A percentile compares a stretch with the other conserved stretches of the same genome.
Evolutionary conservation across 1,284 basidiomycete species (phyloP).

Genomic region (Microbotryum violaceum): DNA sequence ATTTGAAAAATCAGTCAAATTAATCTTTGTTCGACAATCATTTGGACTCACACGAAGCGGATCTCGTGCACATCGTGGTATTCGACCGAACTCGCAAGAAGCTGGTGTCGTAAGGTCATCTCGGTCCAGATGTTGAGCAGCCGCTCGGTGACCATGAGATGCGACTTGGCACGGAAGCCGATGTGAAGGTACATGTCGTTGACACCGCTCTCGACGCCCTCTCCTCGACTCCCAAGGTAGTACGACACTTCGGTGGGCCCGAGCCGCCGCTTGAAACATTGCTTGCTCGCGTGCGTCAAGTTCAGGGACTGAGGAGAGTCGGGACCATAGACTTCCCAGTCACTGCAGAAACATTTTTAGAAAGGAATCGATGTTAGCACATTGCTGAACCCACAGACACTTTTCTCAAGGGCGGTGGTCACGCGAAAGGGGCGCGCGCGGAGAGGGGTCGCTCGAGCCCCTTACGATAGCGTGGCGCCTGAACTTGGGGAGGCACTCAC

Average conservation of each 20-base stretch:
- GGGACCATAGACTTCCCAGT: slow-evolving; percentile 6
- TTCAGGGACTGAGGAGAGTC: neutral
- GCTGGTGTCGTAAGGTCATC: slow-evolving; percentile 56
- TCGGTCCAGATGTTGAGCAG: slow-evolving; percentile 61
- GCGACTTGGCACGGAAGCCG: slow-evolving; percentile 47
- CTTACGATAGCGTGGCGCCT: no score
- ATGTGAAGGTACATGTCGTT: slow-evolving; percentile 69
- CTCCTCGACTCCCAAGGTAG: slow-evolving; percentile 28
- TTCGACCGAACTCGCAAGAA: slow-evolving; percentile 55
- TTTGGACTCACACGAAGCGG: slow-evolving; percentile 52
- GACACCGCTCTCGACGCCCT: slow-evolving; percentile 50
- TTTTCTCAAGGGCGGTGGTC: no score
- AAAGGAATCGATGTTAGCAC: no score
- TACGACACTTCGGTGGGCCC: slow-evolving; percentile 31
- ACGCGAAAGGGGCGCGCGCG: no score
- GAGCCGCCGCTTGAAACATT: slow-evolving; percentile 11
- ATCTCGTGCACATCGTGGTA: slow-evolving; percentile 52
- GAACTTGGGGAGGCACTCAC: no score
- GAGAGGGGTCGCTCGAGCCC: no score
- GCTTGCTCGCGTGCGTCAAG: neutral
- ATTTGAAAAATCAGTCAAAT: neutral
- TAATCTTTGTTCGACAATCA: neutral
- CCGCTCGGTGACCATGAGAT: slow-evolving; percentile 46
- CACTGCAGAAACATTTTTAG: slow-evolving; percentile 1
- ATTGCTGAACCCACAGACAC: no score